Base-by-base conservation (phyloP, 495 filamentous ascomycete species). In the Annulohypoxylon maeteangense region DNA sequence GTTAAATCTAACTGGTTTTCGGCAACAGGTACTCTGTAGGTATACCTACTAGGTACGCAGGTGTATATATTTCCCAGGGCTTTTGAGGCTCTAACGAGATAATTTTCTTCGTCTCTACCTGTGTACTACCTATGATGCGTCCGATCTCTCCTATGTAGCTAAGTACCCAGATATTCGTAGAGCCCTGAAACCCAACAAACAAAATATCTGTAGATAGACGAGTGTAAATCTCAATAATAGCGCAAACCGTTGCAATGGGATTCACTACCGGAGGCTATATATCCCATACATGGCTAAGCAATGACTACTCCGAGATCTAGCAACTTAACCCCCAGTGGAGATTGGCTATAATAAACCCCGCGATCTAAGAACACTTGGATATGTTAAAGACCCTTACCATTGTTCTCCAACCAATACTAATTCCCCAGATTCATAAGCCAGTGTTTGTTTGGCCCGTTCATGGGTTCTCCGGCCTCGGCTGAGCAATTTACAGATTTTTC, bases 271-370 rank as follows among this genome's bases (percentile, higher is more conserved):
- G 22, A 44, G 56, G 6, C n/a, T 44, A 38, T 29, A 29, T 29
- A 29, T n/a, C 38, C 31, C 16, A 32, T n/a, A 38, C 20, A 31
- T 7, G 18, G 45, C 50, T 11, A 23, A 53, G 20, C 50, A 36
- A 29, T 36, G 20, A 60, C 22, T 18, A 36, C 25, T 44, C 4
- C 18, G 29, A 14, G n/a, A 51, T 1, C 20, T 55, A 47, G 31
- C 38, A 34, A 3, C 11, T 18, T 20, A 18, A 34, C 7, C 27
- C 22, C 6, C 12, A 1, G n/a, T 5, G n/a, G n/a, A n/a, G n/a
- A n/a, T n/a, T n/a, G 32, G 14, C 55, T 65, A 48, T 20, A 56
- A 65, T 70, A 70, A 40, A 65, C 55, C 62, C 68, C 68, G 62
- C 23, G 47, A 3, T 48, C 55, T 62, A 65, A 62, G 55, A 56